These are phyloP conservation scores for Biscutella laevigata DNA, from an alignment of 441 rosid genomes.

Conservation along the genomic window DNA sequence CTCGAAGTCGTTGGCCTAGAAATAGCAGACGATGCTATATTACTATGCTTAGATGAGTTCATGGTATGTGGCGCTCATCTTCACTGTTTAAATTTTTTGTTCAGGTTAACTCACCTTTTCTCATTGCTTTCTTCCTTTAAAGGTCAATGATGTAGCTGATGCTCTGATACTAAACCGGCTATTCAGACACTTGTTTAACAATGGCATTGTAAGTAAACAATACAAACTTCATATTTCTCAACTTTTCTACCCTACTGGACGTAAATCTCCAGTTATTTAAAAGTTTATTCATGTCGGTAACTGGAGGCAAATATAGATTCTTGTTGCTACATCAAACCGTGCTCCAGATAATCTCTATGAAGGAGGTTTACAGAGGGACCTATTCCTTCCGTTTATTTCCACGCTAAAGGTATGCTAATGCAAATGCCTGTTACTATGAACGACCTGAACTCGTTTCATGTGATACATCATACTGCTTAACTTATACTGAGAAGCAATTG, in stretches of 20 bases:
- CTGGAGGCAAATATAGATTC: conserved; percentile 50
- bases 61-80: conserved; percentile 46
- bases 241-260: conserved; percentile 5
- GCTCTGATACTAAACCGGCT: conserved; percentile 91
- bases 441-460: neutral
- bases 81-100: neutral
- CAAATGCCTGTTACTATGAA: neutral
- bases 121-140: neutral
- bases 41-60: conserved; percentile 86
- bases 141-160: conserved; percentile 46
- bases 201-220: conserved; percentile 67
- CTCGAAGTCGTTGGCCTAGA: conserved; percentile 94
- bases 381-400: conserved; percentile 77
- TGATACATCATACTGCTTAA: neutral
- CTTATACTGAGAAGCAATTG: conserved; percentile 9
- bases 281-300: conserved; percentile 15
- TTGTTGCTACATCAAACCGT: conserved; percentile 89
- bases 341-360: conserved; percentile 91
- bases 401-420: conserved; percentile 55
- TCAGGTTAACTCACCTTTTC: neutral
- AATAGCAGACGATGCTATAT: conserved; percentile 78
- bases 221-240: neutral
- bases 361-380: conserved; percentile 88
- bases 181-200: conserved; percentile 60
- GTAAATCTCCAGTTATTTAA: conserved; percentile 4